A percentile compares a stretch with the other conserved stretches of the same genome.
Evolutionary conservation across 2,329 filamentous ascomycete species (phyloP).

Genomic region (Scolecobasidium constrictum): DNA sequence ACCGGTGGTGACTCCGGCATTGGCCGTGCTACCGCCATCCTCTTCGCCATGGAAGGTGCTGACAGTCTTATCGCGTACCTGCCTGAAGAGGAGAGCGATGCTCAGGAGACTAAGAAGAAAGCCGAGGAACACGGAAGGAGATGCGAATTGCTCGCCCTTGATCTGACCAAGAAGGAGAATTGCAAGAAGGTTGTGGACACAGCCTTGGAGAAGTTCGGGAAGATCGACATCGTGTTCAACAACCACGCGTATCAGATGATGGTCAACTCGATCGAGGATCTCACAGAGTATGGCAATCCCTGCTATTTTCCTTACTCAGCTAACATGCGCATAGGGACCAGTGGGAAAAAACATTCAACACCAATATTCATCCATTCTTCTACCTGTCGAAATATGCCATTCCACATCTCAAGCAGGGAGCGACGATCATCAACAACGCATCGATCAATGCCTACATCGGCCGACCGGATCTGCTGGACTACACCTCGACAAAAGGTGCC

Average conservation of each 20-base stretch:
- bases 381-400: slow-evolving; percentile 69
- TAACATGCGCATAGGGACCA: slow-evolving; percentile 45
- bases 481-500: slow-evolving; percentile 46
- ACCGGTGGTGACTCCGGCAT: slow-evolving; percentile 76
- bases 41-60: slow-evolving; percentile 74
- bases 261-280: slow-evolving; percentile 57
- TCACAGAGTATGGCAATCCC: slow-evolving; percentile 47
- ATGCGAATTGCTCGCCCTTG: slow-evolving; percentile 52
- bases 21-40: slow-evolving; percentile 61
- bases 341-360: slow-evolving; percentile 70
- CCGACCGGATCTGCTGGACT: slow-evolving; percentile 44
- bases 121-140: slow-evolving; percentile 58
- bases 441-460: slow-evolving; percentile 78
- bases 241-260: slow-evolving; percentile 70
- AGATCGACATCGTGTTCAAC: slow-evolving; percentile 64
- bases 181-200: slow-evolving; percentile 60
- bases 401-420: slow-evolving; percentile 62
- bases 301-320: not conserved
- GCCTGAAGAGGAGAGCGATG: slow-evolving; percentile 65
- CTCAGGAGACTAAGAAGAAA: slow-evolving; percentile 58
- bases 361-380: slow-evolving; percentile 75
- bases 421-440: slow-evolving; percentile 75
- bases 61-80: slow-evolving; percentile 64
- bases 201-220: slow-evolving; percentile 53
- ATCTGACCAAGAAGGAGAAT: slow-evolving; percentile 54